Evolutionary conservation across 2,329 filamentous ascomycete genomes (phyloP), one percentile per base, ranked within the genome.

Genomic region (Colletotrichum paranaense): DNA sequence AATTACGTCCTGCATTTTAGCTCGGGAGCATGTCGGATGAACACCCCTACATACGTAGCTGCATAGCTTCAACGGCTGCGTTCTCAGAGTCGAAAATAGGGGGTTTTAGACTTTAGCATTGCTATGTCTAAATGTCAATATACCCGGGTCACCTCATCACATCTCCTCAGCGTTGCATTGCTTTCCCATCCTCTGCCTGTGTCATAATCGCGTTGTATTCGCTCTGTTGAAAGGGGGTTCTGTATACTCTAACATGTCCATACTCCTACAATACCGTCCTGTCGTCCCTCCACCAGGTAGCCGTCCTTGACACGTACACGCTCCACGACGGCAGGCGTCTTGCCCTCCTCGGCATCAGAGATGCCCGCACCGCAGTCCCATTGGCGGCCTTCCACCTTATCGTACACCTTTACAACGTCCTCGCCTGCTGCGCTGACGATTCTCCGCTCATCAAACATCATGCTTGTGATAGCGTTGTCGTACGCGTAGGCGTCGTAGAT

Each of bases 401-500:
- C 97, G 85, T 98, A 99, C 73, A 99, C 93, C 85, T 99, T 99
- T 78, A 97, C 95, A 28, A 98, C 95, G 79, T 95, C 92, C 82
- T 98, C 97, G 55, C 95, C 94, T 0, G 95, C 95, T 2, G 97
- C 96, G 65, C 93, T 91, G 42, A 97, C 95, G 77, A 99, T 99
- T 63, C 95, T 91, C 65, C 95, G 92, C 16, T 91, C 86, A 83
- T 99, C 97, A 81, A 99, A 99, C 92, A 97, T 97, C 95, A 98
- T 98, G 86, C 93, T 94, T 38, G 95, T 97, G 70, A 99, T 90
- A 0, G 95, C 92, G 79, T 94, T 89, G 80, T 98, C 95, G 84
- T 98, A 99, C 26, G 96, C 97, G 82, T 95, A 99, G 22, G 96
- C 97, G 81, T 99, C 97, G 81, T 93, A 93, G 78, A 99, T 98